Evolutionary conservation across 768 basidiomycete genomes (phyloP), one percentile per base, ranked within the genome.

Genomic region (Kwoniella bestiolae): DNA sequence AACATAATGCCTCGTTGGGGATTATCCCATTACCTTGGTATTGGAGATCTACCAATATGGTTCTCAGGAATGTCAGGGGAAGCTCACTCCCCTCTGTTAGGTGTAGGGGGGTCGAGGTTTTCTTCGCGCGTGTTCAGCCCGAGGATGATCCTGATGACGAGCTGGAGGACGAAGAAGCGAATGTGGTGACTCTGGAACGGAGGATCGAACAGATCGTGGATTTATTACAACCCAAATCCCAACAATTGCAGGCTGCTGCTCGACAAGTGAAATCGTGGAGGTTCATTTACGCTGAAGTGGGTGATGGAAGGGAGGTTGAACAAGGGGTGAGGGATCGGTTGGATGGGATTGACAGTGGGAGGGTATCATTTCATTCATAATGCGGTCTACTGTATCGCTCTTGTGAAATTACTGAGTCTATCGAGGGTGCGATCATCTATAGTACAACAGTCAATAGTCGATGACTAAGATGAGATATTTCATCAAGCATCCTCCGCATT

Each of bases 271-370:
- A 14, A 8, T 6, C 6, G 18, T 60, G 47, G 31, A 31, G 26
- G n/a, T 60, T 60, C n/a, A n/a, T 60, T 1, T 29, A 45, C 9
- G 58, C 58, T 3, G 58, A 50, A 34, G 5, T 58, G 18, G 44
- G 23, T 9, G 28, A 12, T 1, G 21, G 50, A 7, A 49, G 11
- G 16, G 28, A 46, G 5, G 16, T 31, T 3, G 45, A 18, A 23
- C 18, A 26, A 21, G 57, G 3, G 58, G 31, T 60, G 21, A 35
- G 16, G 38, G 16, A 9, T 12, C 32, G 11, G n/a, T 11, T 44
- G 35, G 41, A 23, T 16, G 38, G 26, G 11, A 14, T 28, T 8
- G 41, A 38, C 25, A 45, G 25, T 28, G 26, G 25, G 18, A 26
- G 41, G 21, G 38, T 46, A 14, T 47, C 38, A 7, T 25, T 46